phyloP scores from a whole-genome alignment of 371 early-diverging fungal genomes.

The Lichtheimia ornata region DNA sequence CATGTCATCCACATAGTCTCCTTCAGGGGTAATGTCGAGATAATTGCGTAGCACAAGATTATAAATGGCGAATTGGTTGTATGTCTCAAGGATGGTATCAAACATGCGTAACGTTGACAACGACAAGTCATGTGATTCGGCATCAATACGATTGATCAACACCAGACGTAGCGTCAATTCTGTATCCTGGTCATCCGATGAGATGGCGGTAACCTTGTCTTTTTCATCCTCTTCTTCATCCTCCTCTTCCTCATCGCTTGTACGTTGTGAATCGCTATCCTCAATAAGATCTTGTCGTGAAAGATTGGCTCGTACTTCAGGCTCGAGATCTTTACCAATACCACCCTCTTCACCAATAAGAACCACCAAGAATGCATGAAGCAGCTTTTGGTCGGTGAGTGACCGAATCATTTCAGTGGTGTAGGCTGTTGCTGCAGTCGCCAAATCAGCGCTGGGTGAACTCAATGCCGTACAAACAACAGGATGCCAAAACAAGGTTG shows the following conservation, averaged over 20 bases:
- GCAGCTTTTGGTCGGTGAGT: slow-evolving; percentile 47
- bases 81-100: slow-evolving; percentile 64
- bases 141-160: slow-evolving; percentile 42
- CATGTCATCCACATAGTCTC: slow-evolving; percentile 41
- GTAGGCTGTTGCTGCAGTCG: slow-evolving; percentile 49
- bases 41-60: slow-evolving; percentile 67
- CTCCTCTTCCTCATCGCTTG: slow-evolving; percentile 23
- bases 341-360: slow-evolving; percentile 53
- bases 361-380: slow-evolving; percentile 48
- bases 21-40: slow-evolving; percentile 43
- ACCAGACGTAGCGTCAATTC: slow-evolving; percentile 37
- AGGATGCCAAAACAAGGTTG: slow-evolving; percentile 54
- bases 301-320: slow-evolving; percentile 30
- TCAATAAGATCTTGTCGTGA: slow-evolving; percentile 31
- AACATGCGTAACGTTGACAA: slow-evolving; percentile 62
- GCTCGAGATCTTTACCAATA: slow-evolving; percentile 50
- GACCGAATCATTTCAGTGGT: slow-evolving; percentile 56
- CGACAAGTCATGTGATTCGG: slow-evolving; percentile 50
- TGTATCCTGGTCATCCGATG: slow-evolving; percentile 19
- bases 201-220: slow-evolving; percentile 8
- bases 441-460: slow-evolving; percentile 41
- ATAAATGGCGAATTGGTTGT: slow-evolving; percentile 66
- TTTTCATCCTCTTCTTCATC: slow-evolving; percentile 21
- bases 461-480: slow-evolving; percentile 48
- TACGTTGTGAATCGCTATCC: slow-evolving; percentile 21